These are phyloP conservation scores for Petrea volubilis DNA, from an alignment of 257 asterid species.

Conservation along the genomic window DNA sequence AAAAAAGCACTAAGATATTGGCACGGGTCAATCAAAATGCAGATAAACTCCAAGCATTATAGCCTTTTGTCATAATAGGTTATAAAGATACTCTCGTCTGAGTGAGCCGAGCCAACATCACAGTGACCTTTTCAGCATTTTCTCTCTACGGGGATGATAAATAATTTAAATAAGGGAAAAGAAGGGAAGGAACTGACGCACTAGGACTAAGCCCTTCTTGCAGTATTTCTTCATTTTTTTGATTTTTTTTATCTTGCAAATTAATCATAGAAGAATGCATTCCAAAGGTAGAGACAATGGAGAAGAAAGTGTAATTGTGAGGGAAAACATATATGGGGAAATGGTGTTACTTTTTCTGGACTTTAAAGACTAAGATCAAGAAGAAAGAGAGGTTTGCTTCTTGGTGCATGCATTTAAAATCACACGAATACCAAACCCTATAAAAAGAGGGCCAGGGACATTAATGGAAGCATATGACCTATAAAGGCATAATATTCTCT, in stretches of 20 bases:
- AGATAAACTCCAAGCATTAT: neutral
- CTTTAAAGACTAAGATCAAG: conserved; percentile 30
- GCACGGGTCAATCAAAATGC: conserved; percentile 45
- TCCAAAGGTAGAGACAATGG: neutral
- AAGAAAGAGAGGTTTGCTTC: conserved; percentile 9
- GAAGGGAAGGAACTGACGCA: neutral
- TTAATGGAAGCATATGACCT: conserved; percentile 47
- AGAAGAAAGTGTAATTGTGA: neutral
- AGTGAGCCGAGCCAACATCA: conserved; percentile 66
- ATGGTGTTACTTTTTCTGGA: conserved; percentile 3
- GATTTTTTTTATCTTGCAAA: neutral
- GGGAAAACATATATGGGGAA: conserved; percentile 16
- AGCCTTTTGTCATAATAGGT: neutral
- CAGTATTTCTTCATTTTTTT: neutral
- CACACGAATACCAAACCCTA: conserved; percentile 38
- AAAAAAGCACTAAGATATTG: conserved; percentile 43
- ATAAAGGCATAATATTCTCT: conserved; percentile 38
- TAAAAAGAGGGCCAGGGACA: conserved; percentile 34
- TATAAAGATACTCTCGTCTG: conserved; percentile 22
- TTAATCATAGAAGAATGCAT: neutral
- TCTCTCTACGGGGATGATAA: neutral
- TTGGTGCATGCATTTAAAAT: conserved; percentile 41
- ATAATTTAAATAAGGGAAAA: neutral
- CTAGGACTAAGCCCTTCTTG: neutral
- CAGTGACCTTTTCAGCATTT: conserved; percentile 40